phyloP scores from a whole-genome alignment of 2,329 filamentous ascomycete genomes.

The Onygenales sp. region DNA sequence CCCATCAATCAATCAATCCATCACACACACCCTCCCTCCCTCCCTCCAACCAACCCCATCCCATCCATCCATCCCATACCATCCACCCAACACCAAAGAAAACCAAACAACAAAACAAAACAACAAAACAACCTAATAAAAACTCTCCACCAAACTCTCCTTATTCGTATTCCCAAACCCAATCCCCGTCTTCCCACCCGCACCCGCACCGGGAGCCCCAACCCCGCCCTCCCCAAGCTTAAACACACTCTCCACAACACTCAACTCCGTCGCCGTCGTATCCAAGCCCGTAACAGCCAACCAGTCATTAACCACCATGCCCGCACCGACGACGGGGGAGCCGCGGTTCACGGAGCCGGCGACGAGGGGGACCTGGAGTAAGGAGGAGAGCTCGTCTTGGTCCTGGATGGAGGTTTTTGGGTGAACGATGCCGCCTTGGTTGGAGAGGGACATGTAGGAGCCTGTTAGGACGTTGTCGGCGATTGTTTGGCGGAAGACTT shows the following conservation, averaged over 20 bases:
- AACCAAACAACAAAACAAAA: slow-evolving; percentile 7
- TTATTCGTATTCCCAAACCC: slow-evolving; percentile 54
- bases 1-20: background rate
- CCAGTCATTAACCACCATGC: slow-evolving; percentile 97
- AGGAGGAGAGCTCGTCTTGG: slow-evolving; percentile 88
- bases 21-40: too few species aligned
- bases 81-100: slow-evolving; percentile 2
- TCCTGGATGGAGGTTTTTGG: slow-evolving; percentile 96
- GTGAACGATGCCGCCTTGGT: slow-evolving; percentile 93
- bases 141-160: slow-evolving; percentile 98
- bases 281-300: slow-evolving; percentile 88
- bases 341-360: slow-evolving; percentile 91
- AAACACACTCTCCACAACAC: slow-evolving; percentile 94
- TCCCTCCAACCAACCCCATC: too few species aligned
- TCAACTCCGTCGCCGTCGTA: slow-evolving; percentile 94
- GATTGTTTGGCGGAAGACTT: slow-evolving; percentile 71
- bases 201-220: slow-evolving; percentile 29
- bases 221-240: slow-evolving; percentile 71
- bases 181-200: slow-evolving; percentile 58
- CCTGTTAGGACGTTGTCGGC: slow-evolving; percentile 95
- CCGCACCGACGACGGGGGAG: slow-evolving; percentile 87
- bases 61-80: too few species aligned
- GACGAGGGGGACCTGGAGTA: slow-evolving; percentile 92
- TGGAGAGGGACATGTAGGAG: slow-evolving; percentile 91
- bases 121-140: slow-evolving; percentile 56